Conservation (phyloP, 148 eudicot genomes). For the Fagopyrum esculentum region DNA sequence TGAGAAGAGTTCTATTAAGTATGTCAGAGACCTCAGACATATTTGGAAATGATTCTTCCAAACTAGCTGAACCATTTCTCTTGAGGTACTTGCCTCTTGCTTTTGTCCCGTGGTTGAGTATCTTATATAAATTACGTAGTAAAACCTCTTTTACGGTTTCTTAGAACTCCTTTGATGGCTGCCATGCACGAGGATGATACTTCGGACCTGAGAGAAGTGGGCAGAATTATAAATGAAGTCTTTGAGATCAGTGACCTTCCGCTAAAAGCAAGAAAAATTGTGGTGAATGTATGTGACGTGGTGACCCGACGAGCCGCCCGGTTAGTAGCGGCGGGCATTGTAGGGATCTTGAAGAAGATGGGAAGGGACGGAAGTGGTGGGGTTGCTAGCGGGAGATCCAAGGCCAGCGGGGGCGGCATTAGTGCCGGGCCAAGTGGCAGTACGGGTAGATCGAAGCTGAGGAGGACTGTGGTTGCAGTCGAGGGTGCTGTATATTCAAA, state of each 20-base stretch:
- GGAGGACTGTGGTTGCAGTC: slow-evolving; percentile 75
- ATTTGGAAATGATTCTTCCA: slow-evolving; percentile 55
- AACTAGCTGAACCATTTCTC: slow-evolving; percentile 42
- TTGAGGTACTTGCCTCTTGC: slow-evolving; percentile 40
- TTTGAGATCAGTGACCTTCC: slow-evolving; percentile 57
- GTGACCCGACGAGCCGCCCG: slow-evolving; percentile 78
- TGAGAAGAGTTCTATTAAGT: slow-evolving; percentile 66
- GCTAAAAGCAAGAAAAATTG: slow-evolving; percentile 58
- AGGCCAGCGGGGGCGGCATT: slow-evolving; percentile 26
- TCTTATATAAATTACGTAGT: background rate
- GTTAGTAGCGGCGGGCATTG: slow-evolving; percentile 82
- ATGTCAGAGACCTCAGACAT: slow-evolving; percentile 71
- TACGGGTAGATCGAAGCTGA: slow-evolving; percentile 20
- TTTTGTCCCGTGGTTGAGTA: background rate
- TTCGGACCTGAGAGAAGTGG: slow-evolving; percentile 62
- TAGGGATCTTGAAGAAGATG: slow-evolving; percentile 81
- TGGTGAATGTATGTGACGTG: slow-evolving; percentile 79
- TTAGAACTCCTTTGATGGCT: slow-evolving; percentile 63
- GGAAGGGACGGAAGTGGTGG: slow-evolving; percentile 88
- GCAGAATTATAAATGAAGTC: slow-evolving; percentile 53
- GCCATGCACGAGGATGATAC: slow-evolving; percentile 77
- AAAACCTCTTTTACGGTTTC: background rate
- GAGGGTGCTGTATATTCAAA: slow-evolving; percentile 70
- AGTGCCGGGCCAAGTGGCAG: background rate
- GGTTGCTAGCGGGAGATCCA: slow-evolving; percentile 42